A percentile compares a stretch with the other conserved stretches of the same genome.
These are phyloP conservation scores for Dendrobium chrysotoxum DNA, from an alignment of 106 monocot species.

Conservation along the genomic window DNA sequence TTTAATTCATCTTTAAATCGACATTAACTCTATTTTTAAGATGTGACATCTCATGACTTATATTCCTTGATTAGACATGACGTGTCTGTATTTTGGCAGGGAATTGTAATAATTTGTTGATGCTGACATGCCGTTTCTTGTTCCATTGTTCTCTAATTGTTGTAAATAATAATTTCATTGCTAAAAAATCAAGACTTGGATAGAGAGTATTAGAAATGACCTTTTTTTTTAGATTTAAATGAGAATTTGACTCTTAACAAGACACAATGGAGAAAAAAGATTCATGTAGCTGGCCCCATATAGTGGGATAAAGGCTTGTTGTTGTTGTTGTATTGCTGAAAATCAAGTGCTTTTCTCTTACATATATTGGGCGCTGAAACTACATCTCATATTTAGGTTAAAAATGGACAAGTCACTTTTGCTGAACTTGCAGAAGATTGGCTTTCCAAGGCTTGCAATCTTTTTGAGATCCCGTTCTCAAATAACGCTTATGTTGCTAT, in stretches of 20 bases:
- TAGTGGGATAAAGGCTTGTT: no score
- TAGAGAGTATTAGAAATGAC: no score
- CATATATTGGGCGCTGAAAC: background rate
- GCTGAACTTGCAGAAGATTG: conserved; percentile 64
- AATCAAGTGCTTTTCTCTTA: background rate
- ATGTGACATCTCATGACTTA: background rate
- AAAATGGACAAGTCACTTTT: conserved; percentile 32
- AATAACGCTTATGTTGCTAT: conserved; percentile 31
- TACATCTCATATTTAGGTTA: conserved; percentile 35
- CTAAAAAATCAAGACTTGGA: no score
- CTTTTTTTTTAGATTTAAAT: no score
- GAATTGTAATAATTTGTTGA: background rate
- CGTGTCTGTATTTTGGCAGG: background rate
- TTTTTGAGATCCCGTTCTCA: conserved; percentile 53
- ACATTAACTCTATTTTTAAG: background rate
- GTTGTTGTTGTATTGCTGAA: background rate
- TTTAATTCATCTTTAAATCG: background rate
- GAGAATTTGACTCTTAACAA: no score
- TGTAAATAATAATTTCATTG: no score
- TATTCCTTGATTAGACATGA: background rate
- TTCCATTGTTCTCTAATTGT: background rate
- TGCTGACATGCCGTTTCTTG: background rate
- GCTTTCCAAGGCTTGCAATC: conserved; percentile 40
- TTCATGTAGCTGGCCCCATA: no score
- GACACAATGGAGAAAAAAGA: no score